Evolutionary conservation across 2,329 filamentous ascomycete species (phyloP), one percentile per base, ranked within the genome.

Genomic region (Chaetothyriales sp.): DNA sequence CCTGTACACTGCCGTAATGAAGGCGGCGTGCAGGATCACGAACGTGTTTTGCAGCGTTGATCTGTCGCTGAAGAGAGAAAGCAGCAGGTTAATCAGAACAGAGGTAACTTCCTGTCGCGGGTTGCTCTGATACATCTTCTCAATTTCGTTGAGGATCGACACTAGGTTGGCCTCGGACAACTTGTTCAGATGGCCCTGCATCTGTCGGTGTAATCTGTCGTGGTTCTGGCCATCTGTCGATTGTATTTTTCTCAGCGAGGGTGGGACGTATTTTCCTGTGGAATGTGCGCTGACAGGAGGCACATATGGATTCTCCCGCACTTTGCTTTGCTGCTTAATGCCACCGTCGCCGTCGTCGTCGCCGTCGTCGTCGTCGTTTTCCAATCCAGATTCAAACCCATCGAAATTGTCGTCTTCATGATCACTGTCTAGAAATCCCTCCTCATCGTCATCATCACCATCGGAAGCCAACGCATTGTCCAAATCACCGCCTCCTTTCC

Each of bases 151-250:
- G 2, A 95, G 70, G 49, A 96, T 94, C 1, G 86, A 84, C 5
- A 94, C 67, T 55, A 98, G 73, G 60, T 92, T 96, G 39, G 87
- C 81, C 63, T 96, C 90, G 0, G 92, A 95, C 28, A 98, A 74
- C 63, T 90, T 83, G 66, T 98, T 98, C 63, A 98, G 76, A 18
- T 92, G 75, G 62, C 92, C 90, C 64, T 96, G 88, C 0, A 86
- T 74, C 62, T 93, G 86, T 55, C 86, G 80, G 52, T 81, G 80
- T 47, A 98, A 70, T 42, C 84, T 80, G 10, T 73, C 73, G 46
- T 84, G 71, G 43, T 76, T 71, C 64, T 93, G 84, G 1, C 77
- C 74, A 56, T 85, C 81, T 0, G 79, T 78, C 1, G 76, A 73
- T 2, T 77, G 68, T 32, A 75, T 70, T 58, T 76, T 81, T 46